Evolutionary conservation across 2,329 filamentous ascomycete genomes (phyloP), one percentile per base, ranked within the genome.

Genomic region (Alternaria longipes): DNA sequence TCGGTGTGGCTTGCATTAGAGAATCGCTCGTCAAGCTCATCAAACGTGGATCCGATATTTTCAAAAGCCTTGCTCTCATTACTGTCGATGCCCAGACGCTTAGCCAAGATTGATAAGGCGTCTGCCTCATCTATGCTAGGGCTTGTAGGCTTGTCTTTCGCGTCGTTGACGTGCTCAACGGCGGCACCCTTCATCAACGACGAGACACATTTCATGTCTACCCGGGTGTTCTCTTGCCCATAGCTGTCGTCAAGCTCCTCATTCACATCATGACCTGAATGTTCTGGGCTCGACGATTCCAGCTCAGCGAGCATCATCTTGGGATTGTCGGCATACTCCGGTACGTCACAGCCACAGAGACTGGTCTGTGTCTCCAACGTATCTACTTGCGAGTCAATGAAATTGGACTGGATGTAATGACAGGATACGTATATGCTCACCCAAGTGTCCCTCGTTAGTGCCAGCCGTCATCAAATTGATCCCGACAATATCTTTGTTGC

Each of bases 241-340:
- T 59, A 41, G 22, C 18, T 9, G 3, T 52, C 40, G 18, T 57
- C 41, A 9, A 12, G 30, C 5, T 55, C 40, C 14, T 42, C 28
- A 16, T 5, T 12, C 11, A 4, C 14, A 16, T 36, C 34, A 11
- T 7, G 44, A 38, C n/a, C 38, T 1, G 46, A 36, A 26, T 18
- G 16, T 8, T 22, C 9, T 14, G 9, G 22, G 16, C 46, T 50
- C 8, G 41, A 14, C 6, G 28, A 45, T 24, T 60, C 32, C 16
- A 62, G 32, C 14, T 62, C 63, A 9, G 49, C 55, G 16, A 67
- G 59, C 60, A 64, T 54, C 24, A 41, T 45, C 50, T 52, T 49
- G 5, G 50, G 34, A 24, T 58, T 18, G 7, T 55, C 32, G 6
- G 56, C 45, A 38, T 12, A 4, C 18, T 59, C 22, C 16, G 28